These are phyloP conservation scores for Capillidium heterosporum DNA, from an alignment of 371 early-diverging fungal genomes.

Conservation along the genomic window DNA sequence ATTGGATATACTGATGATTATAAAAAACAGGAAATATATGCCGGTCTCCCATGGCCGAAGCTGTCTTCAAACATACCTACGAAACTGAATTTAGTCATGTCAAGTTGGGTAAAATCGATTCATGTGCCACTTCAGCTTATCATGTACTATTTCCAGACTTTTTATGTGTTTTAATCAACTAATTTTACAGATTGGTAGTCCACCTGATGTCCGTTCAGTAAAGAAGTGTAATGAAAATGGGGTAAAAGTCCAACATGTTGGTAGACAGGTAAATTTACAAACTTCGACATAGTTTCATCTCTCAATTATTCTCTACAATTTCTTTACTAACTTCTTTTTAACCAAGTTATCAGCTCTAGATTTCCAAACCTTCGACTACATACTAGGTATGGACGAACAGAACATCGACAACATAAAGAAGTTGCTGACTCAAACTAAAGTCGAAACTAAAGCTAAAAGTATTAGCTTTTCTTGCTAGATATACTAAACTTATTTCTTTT, in stretches of 20 bases:
- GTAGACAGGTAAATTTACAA: slow-evolving; percentile 31
- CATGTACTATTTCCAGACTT: slow-evolving; percentile 33
- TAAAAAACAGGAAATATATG: slow-evolving; percentile 11
- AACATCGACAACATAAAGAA: no score
- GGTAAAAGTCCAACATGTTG: slow-evolving; percentile 63
- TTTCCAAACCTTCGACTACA: slow-evolving; percentile 57
- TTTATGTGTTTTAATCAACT: background rate
- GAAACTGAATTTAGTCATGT: no score
- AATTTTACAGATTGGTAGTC: slow-evolving; percentile 10
- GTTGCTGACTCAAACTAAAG: no score
- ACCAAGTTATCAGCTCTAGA: no score
- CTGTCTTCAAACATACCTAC: slow-evolving; percentile 58
- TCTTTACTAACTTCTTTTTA: background rate
- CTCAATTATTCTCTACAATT: background rate
- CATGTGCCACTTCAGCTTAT: slow-evolving; percentile 71
- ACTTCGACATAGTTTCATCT: background rate
- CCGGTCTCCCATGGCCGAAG: slow-evolving; percentile 73
- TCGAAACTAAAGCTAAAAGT: no score
- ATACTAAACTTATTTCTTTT: no score
- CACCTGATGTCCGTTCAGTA: slow-evolving; percentile 52
- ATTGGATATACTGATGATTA: no score
- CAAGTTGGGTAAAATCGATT: slow-evolving; percentile 34
- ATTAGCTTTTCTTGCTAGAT: no score
- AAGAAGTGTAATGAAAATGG: slow-evolving; percentile 49
- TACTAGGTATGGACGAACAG: slow-evolving; percentile 71